phyloP scores from a whole-genome alignment of 306 rosid genomes.

The Fagus sylvatica region DNA sequence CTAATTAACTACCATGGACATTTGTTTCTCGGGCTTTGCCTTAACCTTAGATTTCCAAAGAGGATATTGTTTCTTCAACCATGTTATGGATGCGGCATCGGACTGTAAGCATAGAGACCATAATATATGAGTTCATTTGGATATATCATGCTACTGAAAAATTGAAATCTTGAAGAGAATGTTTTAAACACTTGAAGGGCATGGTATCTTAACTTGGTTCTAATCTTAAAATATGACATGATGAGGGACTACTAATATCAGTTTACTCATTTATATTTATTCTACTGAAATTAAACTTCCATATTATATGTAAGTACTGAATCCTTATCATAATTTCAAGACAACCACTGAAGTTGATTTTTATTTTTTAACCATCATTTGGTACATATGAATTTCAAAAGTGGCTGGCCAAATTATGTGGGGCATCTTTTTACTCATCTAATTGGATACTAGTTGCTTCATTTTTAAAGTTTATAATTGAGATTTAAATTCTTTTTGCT shows the following conservation, averaged over 20 bases:
- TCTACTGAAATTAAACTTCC: background rate
- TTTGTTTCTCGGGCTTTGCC: too few relatives aligned
- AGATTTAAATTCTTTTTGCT: slow-evolving; percentile 15
- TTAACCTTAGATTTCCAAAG: too few relatives aligned
- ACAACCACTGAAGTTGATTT: background rate
- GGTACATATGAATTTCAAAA: background rate
- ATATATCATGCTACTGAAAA: too few relatives aligned
- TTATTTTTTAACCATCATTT: background rate
- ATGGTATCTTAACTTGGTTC: background rate
- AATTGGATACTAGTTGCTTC: background rate
- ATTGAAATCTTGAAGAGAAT: too few relatives aligned
- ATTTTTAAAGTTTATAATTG: slow-evolving; percentile 5
- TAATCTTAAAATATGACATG: background rate
- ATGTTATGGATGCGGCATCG: too few relatives aligned
- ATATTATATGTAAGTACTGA: background rate
- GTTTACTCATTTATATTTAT: background rate
- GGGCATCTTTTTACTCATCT: background rate
- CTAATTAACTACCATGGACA: too few relatives aligned
- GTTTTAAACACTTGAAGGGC: background rate
- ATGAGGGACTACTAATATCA: background rate
- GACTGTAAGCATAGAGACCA: too few relatives aligned
- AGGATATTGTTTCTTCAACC: too few relatives aligned
- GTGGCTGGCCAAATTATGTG: background rate
- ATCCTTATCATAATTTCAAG: background rate
- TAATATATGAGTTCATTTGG: too few relatives aligned